Base-by-base conservation (phyloP, 1,139 yeast genomes). In the Yamadazyma epiphylla region DNA sequence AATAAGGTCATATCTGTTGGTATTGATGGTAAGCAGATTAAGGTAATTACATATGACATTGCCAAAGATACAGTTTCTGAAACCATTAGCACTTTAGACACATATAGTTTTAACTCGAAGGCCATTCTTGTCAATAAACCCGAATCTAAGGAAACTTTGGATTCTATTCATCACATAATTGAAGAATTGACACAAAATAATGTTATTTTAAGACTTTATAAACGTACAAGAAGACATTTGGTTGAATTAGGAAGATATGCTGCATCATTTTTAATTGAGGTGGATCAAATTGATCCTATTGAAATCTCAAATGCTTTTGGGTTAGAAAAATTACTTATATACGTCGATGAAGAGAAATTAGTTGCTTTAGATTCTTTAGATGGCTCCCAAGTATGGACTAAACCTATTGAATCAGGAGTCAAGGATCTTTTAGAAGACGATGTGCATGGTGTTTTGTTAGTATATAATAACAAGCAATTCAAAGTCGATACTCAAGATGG, bases 141-240 rank as follows among this genome's bases (percentile, higher is more conserved):
- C 6, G 51, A 53, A 20, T 55, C 64, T 1, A 47, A 53, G 26
- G 45, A 36, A 13, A 42, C 56, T 0, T 45, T 57, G 20, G 56
- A 53, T 28, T 55, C 55, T 27, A 59, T 51, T 8, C 58, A 59
- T 28, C 58, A 56, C 30, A 42, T 63, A 23, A 50, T 60, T 22
- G 60, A 61, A 22, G 63, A 61, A 24, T 42, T 52, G 6, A 45
- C 48, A 8, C 41, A 51, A 21, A 43, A 49, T 13, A 49, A 53
- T 16, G 39, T 59, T 6, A 27, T 60, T 8, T 26, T 43, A 4
- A 51, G 60, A 19, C 60, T 65, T 64, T 17, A 58, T 6, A 46
- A 45, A 24, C 49, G 72, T 43, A 38, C 51, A 14, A 41, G 43
- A 26, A 53, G 68, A 34, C 74, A 67, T 35, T 52, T 64, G 41